These are phyloP conservation scores for Alternaria solani DNA, from an alignment of 2,329 filamentous ascomycete genomes.

Conservation along the genomic window DNA sequence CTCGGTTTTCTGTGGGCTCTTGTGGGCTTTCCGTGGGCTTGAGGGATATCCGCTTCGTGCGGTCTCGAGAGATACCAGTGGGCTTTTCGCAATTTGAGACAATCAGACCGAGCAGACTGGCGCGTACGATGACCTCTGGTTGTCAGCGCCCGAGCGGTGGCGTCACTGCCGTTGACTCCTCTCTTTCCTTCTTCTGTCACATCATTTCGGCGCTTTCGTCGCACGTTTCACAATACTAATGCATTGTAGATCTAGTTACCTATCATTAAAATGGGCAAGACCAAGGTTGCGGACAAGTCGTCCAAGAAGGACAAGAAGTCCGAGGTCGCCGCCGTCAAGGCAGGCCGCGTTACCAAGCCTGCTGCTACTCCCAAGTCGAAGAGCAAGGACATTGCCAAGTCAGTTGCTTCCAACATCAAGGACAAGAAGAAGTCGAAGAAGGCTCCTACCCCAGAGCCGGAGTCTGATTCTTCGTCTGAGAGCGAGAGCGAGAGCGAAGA, in stretches of 20 bases:
- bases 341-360: constrained; percentile 72
- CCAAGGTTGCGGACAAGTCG: constrained; percentile 44
- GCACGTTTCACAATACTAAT: constrained; percentile 39
- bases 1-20: constrained; percentile 56
- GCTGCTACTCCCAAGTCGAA: constrained; percentile 71
- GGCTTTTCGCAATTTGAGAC: constrained; percentile 55
- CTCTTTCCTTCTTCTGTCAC: constrained; percentile 24
- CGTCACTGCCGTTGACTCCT: constrained; percentile 30
- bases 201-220: constrained; percentile 8
- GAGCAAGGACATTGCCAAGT: constrained; percentile 72
- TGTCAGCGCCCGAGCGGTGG: constrained; percentile 36
- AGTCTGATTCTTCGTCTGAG: constrained; percentile 50
- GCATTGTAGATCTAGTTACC: constrained; percentile 38
- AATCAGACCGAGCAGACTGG: constrained; percentile 48
- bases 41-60: constrained; percentile 51
- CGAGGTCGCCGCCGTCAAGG: constrained; percentile 68
- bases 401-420: constrained; percentile 46
- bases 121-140: constrained; percentile 29
- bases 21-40: constrained; percentile 57
- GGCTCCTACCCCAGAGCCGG: constrained; percentile 58
- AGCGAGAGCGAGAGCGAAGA: constrained; percentile 48
- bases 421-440: constrained; percentile 63
- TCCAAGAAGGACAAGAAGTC: constrained; percentile 68
- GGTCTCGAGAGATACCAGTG: constrained; percentile 53
- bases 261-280: constrained; percentile 48